Evolutionary conservation across 805 yeast species (phyloP).

Genomic region (Scheffersomyces amazonensis): DNA sequence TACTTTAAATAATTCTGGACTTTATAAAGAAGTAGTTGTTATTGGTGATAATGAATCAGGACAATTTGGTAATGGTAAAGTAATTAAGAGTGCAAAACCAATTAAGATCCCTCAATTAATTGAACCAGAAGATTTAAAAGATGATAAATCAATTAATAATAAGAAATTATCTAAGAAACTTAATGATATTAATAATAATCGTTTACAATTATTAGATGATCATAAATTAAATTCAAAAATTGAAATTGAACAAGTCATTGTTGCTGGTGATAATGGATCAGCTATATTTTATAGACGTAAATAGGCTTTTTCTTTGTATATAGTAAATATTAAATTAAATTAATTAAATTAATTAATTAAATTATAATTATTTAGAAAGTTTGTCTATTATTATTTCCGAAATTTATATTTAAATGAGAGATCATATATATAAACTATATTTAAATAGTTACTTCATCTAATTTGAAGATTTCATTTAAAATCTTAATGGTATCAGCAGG

Average conservation of each 20-base stretch:
- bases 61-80: slow-evolving; percentile 82
- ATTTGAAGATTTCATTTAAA: slow-evolving; percentile 76
- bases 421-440: too few species aligned
- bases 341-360: too few species aligned
- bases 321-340: too few species aligned
- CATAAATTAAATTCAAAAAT: slow-evolving; percentile 20
- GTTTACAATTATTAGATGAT: slow-evolving; percentile 43
- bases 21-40: slow-evolving; percentile 53
- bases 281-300: slow-evolving; percentile 57
- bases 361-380: too few species aligned
- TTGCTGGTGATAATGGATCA: slow-evolving; percentile 60
- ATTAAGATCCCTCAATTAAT: slow-evolving; percentile 50
- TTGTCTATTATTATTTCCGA: too few species aligned
- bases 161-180: slow-evolving; percentile 17
- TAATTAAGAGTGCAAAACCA: slow-evolving; percentile 57
- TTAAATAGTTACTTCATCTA: slow-evolving; percentile 21
- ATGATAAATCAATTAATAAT: slow-evolving; percentile 1
- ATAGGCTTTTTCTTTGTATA: slow-evolving; percentile 3
- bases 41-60: slow-evolving; percentile 88
- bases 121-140: slow-evolving; percentile 47
- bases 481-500: slow-evolving; percentile 88
- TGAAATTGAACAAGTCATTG: slow-evolving; percentile 50
- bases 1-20: slow-evolving; percentile 47
- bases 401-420: too few species aligned
- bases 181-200: slow-evolving; percentile 32